Evolutionary conservation across 352 stramenopile genomes (phyloP), one percentile per base, ranked within the genome.

Genomic region (Thraustochytrium sp.): DNA sequence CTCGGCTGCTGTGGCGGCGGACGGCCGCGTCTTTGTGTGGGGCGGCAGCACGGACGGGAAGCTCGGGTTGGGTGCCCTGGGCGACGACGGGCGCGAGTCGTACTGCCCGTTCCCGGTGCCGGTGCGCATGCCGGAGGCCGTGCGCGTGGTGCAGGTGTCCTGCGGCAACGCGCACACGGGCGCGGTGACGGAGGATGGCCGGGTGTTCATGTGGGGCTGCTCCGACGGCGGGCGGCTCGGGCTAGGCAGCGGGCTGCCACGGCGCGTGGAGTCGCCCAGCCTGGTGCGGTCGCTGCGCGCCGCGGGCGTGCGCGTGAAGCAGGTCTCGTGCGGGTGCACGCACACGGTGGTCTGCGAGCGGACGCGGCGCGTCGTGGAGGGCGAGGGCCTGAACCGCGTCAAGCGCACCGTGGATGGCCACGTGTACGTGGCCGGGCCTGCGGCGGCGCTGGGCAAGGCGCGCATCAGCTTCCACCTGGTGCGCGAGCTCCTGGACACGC

Each of bases 141-240:
- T 92, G 0, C 44, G 42, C 23, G 42, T 86, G 65, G 82, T 44
- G 2, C 88, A 90, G 40, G 91, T 98, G 34, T 96, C 93, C 2
- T 98, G 94, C 59, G 94, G 94, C 13, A 89, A 90, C 31, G 90
- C 91, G 0, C 93, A 96, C 82, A 93, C 88, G 23, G 92, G 89
- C 0, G 90, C 90, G 0, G 90, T 94, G 5, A 89, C 89, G 2
- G 92, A 87, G 1, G 42, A 86, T 0, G 90, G 92, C 0, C 89
- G 94, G 78, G 84, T 95, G 1, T 95, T 94, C 75, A 93, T 94
- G 90, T 95, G 91, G 91, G 94, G 94, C 18, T 97, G 91, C 68
- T 91, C 92, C 21, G 95, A 98, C 85, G 93, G 94, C 37, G 94
- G 94, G 0, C 89, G 94, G 0, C 88, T 98, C 23, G 94, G 94